Conservation (phyloP, 1,284 basidiomycete genomes). For the Pseudozyma pruni region DNA sequence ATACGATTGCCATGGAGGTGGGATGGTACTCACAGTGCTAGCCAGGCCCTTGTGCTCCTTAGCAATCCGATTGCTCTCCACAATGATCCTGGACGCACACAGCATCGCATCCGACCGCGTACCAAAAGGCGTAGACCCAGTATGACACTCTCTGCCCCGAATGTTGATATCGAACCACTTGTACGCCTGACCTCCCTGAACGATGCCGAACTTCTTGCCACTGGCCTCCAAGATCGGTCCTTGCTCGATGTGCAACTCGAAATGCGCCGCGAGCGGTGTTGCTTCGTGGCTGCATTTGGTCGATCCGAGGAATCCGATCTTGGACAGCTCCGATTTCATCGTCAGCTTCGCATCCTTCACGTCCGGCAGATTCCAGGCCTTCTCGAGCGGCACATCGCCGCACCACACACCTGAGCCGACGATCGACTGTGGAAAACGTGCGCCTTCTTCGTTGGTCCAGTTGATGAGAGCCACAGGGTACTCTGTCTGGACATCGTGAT, state of each 20-base stretch:
- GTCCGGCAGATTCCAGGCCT: slow-evolving; percentile 33
- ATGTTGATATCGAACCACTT: slow-evolving; percentile 50
- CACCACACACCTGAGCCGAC: slow-evolving; percentile 64
- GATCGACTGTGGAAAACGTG: slow-evolving; percentile 48
- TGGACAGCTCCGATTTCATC: slow-evolving; percentile 40
- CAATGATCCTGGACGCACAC: slow-evolving; percentile 38
- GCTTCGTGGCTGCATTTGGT: slow-evolving; percentile 35
- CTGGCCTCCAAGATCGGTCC: slow-evolving; percentile 40
- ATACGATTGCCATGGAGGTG: too few species aligned
- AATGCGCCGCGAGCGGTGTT: slow-evolving; percentile 38
- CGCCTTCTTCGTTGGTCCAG: slow-evolving; percentile 50
- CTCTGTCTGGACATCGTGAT: slow-evolving; percentile 21
- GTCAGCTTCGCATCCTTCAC: slow-evolving; percentile 31
- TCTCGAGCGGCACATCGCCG: slow-evolving; percentile 34
- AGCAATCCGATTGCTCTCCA: slow-evolving; percentile 42
- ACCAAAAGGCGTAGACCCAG: slow-evolving; percentile 40
- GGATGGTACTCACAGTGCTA: slow-evolving; percentile 25
- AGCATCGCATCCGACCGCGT: slow-evolving; percentile 45
- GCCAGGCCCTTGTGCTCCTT: slow-evolving; percentile 34
- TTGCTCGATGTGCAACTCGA: slow-evolving; percentile 49
- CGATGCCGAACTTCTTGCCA: slow-evolving; percentile 34
- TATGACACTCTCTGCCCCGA: slow-evolving; percentile 35
- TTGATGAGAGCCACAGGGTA: slow-evolving; percentile 35
- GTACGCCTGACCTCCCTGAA: slow-evolving; percentile 42
- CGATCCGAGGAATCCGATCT: slow-evolving; percentile 33